These are phyloP conservation scores for Choiromyces venosus DNA, from an alignment of 495 filamentous ascomycete species.

Conservation along the genomic window DNA sequence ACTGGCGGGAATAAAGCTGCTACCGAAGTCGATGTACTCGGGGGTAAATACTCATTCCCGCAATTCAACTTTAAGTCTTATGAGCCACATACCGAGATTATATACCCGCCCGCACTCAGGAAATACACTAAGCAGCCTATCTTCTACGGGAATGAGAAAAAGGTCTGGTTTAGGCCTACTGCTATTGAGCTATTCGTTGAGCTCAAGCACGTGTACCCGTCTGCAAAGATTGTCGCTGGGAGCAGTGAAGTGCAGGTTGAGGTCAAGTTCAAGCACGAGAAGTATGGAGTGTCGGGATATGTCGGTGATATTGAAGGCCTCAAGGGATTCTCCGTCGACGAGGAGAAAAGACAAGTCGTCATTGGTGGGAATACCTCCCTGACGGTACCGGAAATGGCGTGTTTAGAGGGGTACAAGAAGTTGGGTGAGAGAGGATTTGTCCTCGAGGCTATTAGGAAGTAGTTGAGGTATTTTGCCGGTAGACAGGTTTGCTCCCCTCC, in stretches of 20 bases:
- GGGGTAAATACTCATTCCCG: slow-evolving; percentile 37
- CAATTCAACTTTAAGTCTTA: slow-evolving; percentile 44
- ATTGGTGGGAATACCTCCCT: slow-evolving; percentile 45
- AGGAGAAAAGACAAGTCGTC: slow-evolving; percentile 29
- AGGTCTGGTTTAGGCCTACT: slow-evolving; percentile 45
- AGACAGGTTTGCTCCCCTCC: slow-evolving; percentile 34
- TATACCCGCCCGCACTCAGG: slow-evolving; percentile 43
- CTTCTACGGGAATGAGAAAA: slow-evolving; percentile 44
- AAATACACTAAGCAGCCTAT: slow-evolving; percentile 42
- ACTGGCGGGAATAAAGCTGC: not conserved
- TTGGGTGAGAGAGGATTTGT: slow-evolving; percentile 42
- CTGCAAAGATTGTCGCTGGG: slow-evolving; percentile 45
- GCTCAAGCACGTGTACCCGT: slow-evolving; percentile 45
- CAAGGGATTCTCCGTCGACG: slow-evolving; percentile 35
- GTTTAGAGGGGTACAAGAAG: slow-evolving; percentile 43
- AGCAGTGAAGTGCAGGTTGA: slow-evolving; percentile 46
- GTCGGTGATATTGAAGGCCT: slow-evolving; percentile 46
- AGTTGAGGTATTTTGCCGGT: slow-evolving; percentile 46
- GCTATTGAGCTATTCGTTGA: slow-evolving; percentile 44
- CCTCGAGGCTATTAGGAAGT: slow-evolving; percentile 45
- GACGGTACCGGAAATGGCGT: slow-evolving; percentile 43
- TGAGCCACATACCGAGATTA: slow-evolving; percentile 43
- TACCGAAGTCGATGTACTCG: slow-evolving; percentile 17
- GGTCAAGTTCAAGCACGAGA: slow-evolving; percentile 42
- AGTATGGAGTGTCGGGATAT: slow-evolving; percentile 44